These are phyloP conservation scores for Trichophyton mentagrophytes DNA, from an alignment of 2,329 filamentous ascomycete genomes.

Conservation along the genomic window DNA sequence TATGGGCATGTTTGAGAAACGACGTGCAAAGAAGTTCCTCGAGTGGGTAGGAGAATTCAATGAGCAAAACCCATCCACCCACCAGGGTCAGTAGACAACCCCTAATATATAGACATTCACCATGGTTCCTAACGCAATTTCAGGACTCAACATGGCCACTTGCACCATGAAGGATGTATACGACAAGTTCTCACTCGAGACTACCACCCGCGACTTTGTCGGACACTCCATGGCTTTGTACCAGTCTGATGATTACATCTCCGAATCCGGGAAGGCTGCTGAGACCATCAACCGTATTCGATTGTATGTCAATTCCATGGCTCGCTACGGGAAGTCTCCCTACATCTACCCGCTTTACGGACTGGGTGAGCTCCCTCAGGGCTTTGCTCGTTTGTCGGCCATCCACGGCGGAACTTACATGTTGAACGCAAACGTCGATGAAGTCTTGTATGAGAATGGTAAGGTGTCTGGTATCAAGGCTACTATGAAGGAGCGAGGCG, in stretches of 20 bases:
- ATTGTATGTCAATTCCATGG: conserved; percentile 94
- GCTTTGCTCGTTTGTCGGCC: conserved; percentile 90
- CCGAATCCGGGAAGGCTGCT: conserved; percentile 56
- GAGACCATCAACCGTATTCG: conserved; percentile 86
- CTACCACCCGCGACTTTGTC: conserved; percentile 83
- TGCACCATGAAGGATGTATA: conserved; percentile 97
- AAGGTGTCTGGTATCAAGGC: conserved; percentile 96
- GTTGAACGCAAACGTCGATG: conserved; percentile 90
- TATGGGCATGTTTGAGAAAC: conserved; percentile 97
- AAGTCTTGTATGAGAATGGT: conserved; percentile 65
- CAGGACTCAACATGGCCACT: conserved; percentile 65
- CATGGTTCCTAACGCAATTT: background rate
- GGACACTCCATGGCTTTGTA: conserved; percentile 98
- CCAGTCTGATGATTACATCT: conserved; percentile 78
- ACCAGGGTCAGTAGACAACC: conserved; percentile 57
- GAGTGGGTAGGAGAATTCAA: conserved; percentile 90
- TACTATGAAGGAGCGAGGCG: conserved; percentile 80
- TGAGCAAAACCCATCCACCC: conserved; percentile 64
- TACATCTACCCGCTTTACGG: conserved; percentile 99
- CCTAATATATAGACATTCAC: background rate
- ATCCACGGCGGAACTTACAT: conserved; percentile 99
- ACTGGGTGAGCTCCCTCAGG: conserved; percentile 90
- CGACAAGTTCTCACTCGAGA: conserved; percentile 90
- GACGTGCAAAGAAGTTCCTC: conserved; percentile 88
- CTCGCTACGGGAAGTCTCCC: conserved; percentile 92